Conservation (phyloP, 192 early-diverging fungal species). For the Podila minutissima region DNA sequence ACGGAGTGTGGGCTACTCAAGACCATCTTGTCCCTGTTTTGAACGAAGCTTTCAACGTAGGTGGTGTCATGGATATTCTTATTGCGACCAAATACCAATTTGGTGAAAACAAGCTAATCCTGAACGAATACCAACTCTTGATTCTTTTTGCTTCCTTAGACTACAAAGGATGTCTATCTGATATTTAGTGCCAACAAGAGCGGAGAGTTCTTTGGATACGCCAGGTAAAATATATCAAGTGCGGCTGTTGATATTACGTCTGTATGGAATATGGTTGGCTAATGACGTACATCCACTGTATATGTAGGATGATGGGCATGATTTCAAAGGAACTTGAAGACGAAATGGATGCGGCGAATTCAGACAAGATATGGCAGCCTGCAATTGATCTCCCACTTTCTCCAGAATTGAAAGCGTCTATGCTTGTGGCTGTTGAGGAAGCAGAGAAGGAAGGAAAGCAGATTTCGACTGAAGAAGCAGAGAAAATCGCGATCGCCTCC, state of each 20-base stretch:
- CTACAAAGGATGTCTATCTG: conserved; percentile 55
- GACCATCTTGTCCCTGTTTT: conserved; percentile 57
- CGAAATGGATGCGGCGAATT: conserved; percentile 30
- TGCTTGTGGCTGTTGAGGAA: conserved; percentile 41
- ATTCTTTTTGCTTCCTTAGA: conserved; percentile 13
- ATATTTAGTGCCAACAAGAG: conserved; percentile 64
- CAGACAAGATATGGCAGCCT: conserved; percentile 41
- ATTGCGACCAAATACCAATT: too few relatives aligned
- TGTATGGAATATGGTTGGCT: too few relatives aligned
- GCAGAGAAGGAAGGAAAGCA: conserved; percentile 36
- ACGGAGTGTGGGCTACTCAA: conserved; percentile 61
- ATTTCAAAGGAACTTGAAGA: conserved; percentile 43
- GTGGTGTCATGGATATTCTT: not conserved
- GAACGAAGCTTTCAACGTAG: conserved; percentile 56
- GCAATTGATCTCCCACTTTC: conserved; percentile 22
- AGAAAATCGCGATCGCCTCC: conserved; percentile 33
- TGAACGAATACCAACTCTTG: not conserved
- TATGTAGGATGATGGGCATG: conserved; percentile 40
- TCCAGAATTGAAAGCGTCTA: conserved; percentile 37
- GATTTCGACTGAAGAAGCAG: conserved; percentile 49
- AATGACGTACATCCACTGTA: not conserved
- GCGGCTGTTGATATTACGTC: too few relatives aligned
- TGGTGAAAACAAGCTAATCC: too few relatives aligned
- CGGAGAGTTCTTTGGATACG: conserved; percentile 64
- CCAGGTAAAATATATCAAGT: conserved; percentile 23